phyloP scores from a whole-genome alignment of 768 basidiomycete species.

The Galerina marginata region DNA sequence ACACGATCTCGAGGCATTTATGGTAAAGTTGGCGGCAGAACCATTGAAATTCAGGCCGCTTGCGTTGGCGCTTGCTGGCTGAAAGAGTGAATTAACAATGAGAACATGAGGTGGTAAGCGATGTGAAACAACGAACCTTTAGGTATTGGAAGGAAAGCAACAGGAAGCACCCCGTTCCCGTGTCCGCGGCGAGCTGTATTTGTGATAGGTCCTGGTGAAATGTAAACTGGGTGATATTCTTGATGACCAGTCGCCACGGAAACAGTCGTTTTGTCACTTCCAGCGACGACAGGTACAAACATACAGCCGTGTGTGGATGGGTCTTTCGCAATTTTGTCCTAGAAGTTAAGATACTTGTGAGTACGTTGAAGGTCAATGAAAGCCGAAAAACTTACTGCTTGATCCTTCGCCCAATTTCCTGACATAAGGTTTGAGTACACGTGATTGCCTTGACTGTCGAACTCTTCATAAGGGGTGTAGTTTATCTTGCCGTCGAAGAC shows the following conservation, averaged over 20 bases:
- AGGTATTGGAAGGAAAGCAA: slow-evolving; percentile 40
- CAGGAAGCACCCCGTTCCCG: slow-evolving; percentile 31
- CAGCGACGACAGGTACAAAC: slow-evolving; percentile 35
- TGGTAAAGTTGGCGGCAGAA: slow-evolving; percentile 36
- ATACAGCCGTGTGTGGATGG: slow-evolving; percentile 32
- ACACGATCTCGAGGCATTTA: slow-evolving; percentile 20
- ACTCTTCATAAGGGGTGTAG: slow-evolving; percentile 9
- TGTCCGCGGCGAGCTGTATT: slow-evolving; percentile 36
- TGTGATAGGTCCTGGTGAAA: slow-evolving; percentile 31
- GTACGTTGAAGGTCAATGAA: background rate
- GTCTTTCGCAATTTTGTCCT: slow-evolving; percentile 30
- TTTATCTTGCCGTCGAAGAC: slow-evolving; percentile 7
- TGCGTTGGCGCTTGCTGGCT: slow-evolving; percentile 23
- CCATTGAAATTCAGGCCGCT: slow-evolving; percentile 19
- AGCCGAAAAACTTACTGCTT: slow-evolving; percentile 33
- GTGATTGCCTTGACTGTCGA: slow-evolving; percentile 5
- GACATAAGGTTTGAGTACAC: slow-evolving; percentile 40
- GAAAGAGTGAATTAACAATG: slow-evolving; percentile 13
- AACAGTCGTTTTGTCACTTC: slow-evolving; percentile 49
- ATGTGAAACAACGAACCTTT: slow-evolving; percentile 38
- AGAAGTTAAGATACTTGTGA: too few species aligned
- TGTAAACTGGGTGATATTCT: slow-evolving; percentile 43
- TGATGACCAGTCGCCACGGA: slow-evolving; percentile 45
- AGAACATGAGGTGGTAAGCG: slow-evolving; percentile 17
- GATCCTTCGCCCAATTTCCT: slow-evolving; percentile 37